Evolutionary conservation across 2,329 filamentous ascomycete genomes (phyloP).

Genomic region (Alternaria brassicae): DNA sequence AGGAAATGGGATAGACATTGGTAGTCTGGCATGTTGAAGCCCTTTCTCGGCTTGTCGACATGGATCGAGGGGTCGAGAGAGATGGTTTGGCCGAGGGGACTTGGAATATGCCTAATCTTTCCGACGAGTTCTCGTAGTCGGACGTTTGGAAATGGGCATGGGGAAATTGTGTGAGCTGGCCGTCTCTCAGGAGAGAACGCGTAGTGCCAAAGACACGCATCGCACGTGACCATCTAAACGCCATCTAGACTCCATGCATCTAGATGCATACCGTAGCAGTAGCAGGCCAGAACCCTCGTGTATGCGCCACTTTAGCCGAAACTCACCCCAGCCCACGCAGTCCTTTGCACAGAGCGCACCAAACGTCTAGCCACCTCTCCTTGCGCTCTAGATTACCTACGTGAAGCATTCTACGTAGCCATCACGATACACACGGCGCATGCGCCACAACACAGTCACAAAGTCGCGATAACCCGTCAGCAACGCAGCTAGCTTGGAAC

Average conservation of each 20-base stretch:
- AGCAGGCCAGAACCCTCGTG: not conserved
- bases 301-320: slow-evolving; percentile 9
- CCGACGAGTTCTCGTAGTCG: too few species aligned
- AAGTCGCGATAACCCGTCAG: not conserved
- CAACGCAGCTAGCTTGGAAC: not conserved
- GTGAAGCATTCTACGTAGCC: too few species aligned
- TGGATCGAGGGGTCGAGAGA: not conserved
- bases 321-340: not conserved
- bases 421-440: not conserved
- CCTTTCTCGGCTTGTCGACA: too few species aligned
- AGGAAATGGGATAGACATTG: not conserved
- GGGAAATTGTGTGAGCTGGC: not conserved
- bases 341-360: not conserved
- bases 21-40: not conserved
- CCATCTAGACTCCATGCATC: not conserved
- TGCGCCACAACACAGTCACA: not conserved
- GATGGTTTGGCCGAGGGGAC: not conserved
- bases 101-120: not conserved
- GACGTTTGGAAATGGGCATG: not conserved
- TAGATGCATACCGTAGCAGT: not conserved
- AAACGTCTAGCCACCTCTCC: not conserved
- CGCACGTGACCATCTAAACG: not conserved
- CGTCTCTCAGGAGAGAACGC: not conserved
- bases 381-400: not conserved
- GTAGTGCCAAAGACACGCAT: not conserved